Base-by-base conservation (phyloP, 768 basidiomycete genomes). In the Phylloporus arenicola region DNA sequence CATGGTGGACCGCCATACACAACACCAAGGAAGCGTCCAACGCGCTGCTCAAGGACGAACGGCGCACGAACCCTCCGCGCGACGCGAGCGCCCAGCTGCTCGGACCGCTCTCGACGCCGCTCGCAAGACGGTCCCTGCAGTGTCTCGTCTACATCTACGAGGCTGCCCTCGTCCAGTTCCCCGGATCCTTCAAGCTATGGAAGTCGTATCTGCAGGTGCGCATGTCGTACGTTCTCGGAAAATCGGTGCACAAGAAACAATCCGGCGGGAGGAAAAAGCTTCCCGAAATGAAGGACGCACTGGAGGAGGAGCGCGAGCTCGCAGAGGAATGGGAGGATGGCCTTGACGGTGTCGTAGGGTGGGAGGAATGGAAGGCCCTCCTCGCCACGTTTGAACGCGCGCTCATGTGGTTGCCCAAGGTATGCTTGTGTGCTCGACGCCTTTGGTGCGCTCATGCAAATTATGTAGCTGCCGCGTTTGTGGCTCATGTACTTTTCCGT, bases 401-500 rank as follows among this genome's bases (percentile, higher is more conserved):
- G 51, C 72, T 99, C 35, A 91, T 91, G 84, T 98, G 92, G 88
- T 68, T 97, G 44, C 92, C 93, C 48, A 88, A 83, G 67, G 93
- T 92, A 61, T 56, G 83, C 27, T 42, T 24, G 3, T 50, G 43
- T 10, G 33, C 40, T 20, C 30, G 19, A 42, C 39, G 19, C 33
- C 0, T 27, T 24, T 46, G 54, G 49, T 57, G 12, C 4, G 1
- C 29, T 30, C 29, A 53, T 50, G 22, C 37, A 2, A 24, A 17
- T 16, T 13, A 31, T 30, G 24, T 57, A 98, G 92, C 78, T 98
- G 62, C 96, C 96, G 3, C 82, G 90, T 39, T 66, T 97, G 64
- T 99, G 96, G 96, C 70, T 96, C 41, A 83, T 92, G 74, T 98
- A 98, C 69, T 75, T 92, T 43, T 87, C 90, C 48, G 75, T 96